Evolutionary conservation across 179 eudicot genomes (phyloP).

Genomic region (Vitellaria paradoxa): DNA sequence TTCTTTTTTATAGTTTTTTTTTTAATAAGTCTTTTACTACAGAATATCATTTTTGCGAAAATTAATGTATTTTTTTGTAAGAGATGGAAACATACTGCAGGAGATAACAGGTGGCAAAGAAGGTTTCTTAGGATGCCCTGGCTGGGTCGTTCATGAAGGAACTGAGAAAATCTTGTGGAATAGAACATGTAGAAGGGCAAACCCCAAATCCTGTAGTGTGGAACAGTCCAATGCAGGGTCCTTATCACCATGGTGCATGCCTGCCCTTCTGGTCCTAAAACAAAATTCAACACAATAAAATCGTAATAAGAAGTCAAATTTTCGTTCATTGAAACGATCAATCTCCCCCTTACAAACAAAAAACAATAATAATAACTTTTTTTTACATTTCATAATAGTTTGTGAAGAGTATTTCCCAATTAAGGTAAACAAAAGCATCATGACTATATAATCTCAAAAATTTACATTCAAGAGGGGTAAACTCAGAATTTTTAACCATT

Average conservation of each 20-base stretch:
- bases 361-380: too few species aligned
- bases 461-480: too few species aligned
- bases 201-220: conserved; percentile 90
- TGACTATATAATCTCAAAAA: too few species aligned
- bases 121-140: conserved; percentile 52
- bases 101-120: conserved; percentile 56
- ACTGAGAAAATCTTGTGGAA: conserved; percentile 89
- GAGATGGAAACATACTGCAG: conserved; percentile 40
- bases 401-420: too few species aligned
- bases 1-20: too few species aligned
- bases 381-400: too few species aligned
- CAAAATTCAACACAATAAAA: conserved; percentile 8
- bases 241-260: conserved; percentile 88
- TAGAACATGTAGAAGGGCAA: conserved; percentile 92
- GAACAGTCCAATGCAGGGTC: conserved; percentile 93
- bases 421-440: too few species aligned
- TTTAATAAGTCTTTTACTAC: too few species aligned
- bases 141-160: conserved; percentile 77
- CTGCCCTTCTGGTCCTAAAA: conserved; percentile 62
- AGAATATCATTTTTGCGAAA: too few species aligned
- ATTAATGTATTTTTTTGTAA: not conserved
- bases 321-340: not conserved
- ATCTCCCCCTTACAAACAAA: too few species aligned
- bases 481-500: too few species aligned
- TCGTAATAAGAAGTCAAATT: not conserved